Base-by-base conservation (phyloP, 352 stramenopile genomes). In the Aphanomyces astaci region DNA sequence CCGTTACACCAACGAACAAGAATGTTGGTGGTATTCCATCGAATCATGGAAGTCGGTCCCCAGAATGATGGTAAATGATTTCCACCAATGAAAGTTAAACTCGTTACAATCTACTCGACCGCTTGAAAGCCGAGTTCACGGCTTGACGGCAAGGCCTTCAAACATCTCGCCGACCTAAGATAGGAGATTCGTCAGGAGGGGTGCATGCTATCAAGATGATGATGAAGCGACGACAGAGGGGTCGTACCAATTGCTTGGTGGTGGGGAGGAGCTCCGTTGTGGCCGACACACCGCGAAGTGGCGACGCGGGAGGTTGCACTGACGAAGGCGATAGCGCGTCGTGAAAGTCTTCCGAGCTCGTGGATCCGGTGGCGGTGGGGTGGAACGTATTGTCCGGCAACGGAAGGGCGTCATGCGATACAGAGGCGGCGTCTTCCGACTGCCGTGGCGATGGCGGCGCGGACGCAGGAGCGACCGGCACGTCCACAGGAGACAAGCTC, bases 401-500 rank as follows among this genome's bases (percentile, higher is more conserved):
- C 1, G 24, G 27, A 9, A n/a, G 11, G 24, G 24, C 27, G 51
- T n/a, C 4, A n/a, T 59, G 19, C 5, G 53, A n/a, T 9, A 15
- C 28, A 36, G 53, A 15, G 13, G 25, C 25, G 53, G 17, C 52
- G 30, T 43, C 22, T 45, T 15, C 3, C 46, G 2, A 15, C 7
- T 31, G 27, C 13, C 15, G n/a, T 19, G 55, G 22, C 33, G 55
- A 5, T 24, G 32, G 32, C 22, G 55, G 15, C 1, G 11, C 10
- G n/a, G 25, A 4, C 13, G 11, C 24, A 17, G 10, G 27, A 15
- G 22, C 27, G 24, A 24, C 31, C 19, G 56, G 28, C 36, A 65
- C 19, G 19, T 65, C 36, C 7, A 65, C 32, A 9, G 86, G 79
- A 65, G 88, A 79, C 63, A 94, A 73, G 27, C 81, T 92, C 11